Conservation (phyloP, 2,329 filamentous ascomycete genomes). For the Colletotrichum sp. region DNA sequence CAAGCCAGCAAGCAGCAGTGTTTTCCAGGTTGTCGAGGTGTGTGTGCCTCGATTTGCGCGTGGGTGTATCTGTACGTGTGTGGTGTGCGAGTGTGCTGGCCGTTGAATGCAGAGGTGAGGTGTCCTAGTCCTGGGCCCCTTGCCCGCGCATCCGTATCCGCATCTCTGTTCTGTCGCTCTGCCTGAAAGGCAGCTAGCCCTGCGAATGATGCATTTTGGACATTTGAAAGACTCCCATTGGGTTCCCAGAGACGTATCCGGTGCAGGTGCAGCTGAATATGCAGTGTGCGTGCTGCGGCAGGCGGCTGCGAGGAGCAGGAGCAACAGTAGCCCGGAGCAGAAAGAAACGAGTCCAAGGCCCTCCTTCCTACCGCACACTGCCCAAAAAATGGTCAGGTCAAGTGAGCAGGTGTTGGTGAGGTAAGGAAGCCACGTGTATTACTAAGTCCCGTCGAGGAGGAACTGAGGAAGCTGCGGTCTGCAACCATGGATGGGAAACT, state of each 20-base stretch:
- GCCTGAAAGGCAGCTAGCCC: neutral
- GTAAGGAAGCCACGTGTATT: neutral
- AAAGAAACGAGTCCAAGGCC: neutral
- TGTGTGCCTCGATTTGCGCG: neutral
- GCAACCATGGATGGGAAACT: neutral
- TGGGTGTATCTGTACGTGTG: neutral
- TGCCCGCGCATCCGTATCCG: neutral
- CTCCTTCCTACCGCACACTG: neutral
- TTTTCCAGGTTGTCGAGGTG: neutral
- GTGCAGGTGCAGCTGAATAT: neutral
- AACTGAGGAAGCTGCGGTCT: neutral
- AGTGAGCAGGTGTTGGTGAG: neutral
- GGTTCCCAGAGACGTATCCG: neutral
- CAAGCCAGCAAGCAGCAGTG: neutral
- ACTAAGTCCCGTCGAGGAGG: neutral
- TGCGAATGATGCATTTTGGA: neutral
- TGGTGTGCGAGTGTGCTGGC: neutral
- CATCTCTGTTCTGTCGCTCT: neutral
- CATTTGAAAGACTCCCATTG: neutral
- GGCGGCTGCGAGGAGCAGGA: neutral
- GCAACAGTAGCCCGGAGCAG: neutral
- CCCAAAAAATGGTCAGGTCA: neutral
- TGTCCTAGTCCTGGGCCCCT: neutral
- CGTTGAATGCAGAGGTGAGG: neutral
- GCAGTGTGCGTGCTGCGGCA: neutral